phyloP scores from a whole-genome alignment of 1,284 basidiomycete species.

The Lentinus polychrous region DNA sequence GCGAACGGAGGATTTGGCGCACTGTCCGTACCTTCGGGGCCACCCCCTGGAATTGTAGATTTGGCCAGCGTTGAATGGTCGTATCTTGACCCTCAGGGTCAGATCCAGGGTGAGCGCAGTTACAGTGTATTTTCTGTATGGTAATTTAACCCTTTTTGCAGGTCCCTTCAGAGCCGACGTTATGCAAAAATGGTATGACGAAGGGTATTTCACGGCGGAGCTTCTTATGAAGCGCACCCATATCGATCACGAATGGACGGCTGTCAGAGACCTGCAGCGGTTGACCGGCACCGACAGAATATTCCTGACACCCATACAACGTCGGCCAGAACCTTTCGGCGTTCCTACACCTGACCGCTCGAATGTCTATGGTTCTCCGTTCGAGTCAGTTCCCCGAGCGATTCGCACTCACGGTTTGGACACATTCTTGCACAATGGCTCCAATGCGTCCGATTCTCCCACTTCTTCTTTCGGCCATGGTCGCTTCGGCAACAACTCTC shows the following conservation, averaged over 20 bases:
- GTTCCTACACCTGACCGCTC: constrained; percentile 36
- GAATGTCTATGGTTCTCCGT: constrained; percentile 42
- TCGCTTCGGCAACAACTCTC: constrained; percentile 57
- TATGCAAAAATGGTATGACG: constrained; percentile 97
- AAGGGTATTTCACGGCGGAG: constrained; percentile 85
- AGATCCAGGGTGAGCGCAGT: constrained; percentile 68
- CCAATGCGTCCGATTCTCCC: constrained; percentile 57
- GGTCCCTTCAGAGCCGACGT: constrained; percentile 86
- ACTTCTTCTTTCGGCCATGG: constrained; percentile 61
- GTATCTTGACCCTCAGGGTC: constrained; percentile 86
- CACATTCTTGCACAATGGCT: constrained; percentile 43
- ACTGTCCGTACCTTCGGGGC: constrained; percentile 9
- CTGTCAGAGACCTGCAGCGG: constrained; percentile 50
- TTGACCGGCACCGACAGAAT: constrained; percentile 38
- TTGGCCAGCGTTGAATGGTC: constrained; percentile 79
- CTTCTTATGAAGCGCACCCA: constrained; percentile 78
- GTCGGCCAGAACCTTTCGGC: constrained; percentile 18
- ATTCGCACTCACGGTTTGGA: constrained; percentile 55
- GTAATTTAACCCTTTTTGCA: not conserved
- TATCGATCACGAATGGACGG: constrained; percentile 58
- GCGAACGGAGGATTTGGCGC: not conserved
- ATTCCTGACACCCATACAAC: constrained; percentile 46
- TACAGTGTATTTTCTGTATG: not conserved
- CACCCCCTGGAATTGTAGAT: constrained; percentile 41
- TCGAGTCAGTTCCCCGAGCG: constrained; percentile 55